Percentiles rank a stretch among this genome's conserved stretches.
These are phyloP conservation scores for Syzygium syzygioides DNA, from an alignment of 441 rosid genomes.

Conservation along the genomic window DNA sequence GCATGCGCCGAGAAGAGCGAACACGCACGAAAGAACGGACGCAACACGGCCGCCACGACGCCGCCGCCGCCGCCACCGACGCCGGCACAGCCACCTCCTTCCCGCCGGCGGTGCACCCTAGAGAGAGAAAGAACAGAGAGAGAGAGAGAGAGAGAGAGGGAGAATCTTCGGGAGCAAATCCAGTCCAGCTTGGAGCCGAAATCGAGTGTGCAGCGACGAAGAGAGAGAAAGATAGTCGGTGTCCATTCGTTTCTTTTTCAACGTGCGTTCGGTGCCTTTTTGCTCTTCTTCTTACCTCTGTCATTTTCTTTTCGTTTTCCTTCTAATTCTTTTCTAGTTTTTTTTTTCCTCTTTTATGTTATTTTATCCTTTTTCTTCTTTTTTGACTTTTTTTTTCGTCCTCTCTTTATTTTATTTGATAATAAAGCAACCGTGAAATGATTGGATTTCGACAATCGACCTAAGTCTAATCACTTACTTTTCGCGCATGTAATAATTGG, in stretches of 20 bases:
- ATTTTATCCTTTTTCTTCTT: neutral
- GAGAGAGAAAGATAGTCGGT: slow-evolving; percentile 10
- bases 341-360: neutral
- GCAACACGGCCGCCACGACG: no score
- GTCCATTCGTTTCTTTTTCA: slow-evolving; percentile 15
- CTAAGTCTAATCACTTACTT: neutral
- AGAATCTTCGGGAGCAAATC: neutral
- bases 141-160: slow-evolving; percentile 4
- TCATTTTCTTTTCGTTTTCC: neutral
- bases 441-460: neutral
- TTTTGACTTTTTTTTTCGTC: neutral
- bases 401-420: neutral
- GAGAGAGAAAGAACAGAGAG: neutral
- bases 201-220: neutral
- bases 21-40: neutral
- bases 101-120: neutral
- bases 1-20: neutral
- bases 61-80: neutral
- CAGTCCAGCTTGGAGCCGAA: neutral
- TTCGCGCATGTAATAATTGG: neutral
- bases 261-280: neutral
- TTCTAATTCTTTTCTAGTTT: neutral
- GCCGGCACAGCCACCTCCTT: neutral
- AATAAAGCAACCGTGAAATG: neutral
- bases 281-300: neutral